Evolutionary conservation across 208 protist genomes (phyloP).

Genomic region (Plasmodiophora brassicae): DNA sequence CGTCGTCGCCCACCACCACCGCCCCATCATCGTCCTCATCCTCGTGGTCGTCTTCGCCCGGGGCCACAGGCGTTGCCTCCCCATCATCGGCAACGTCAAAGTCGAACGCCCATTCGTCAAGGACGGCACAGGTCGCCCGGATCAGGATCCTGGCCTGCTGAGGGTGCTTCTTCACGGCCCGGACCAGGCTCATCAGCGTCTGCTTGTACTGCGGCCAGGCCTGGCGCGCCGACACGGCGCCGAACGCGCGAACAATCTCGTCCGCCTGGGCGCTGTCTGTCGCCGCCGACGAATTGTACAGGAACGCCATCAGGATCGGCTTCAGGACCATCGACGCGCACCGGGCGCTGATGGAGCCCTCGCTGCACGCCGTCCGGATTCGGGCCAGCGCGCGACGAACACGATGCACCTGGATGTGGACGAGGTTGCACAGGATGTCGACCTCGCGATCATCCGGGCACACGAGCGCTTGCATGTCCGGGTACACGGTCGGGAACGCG

Average conservation of each 20-base stretch:
- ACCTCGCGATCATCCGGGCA: neutral
- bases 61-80: neutral
- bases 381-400: neutral
- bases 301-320: neutral
- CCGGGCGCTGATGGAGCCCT: neutral
- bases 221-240: neutral
- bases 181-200: neutral
- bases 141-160: neutral
- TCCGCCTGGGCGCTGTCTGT: neutral
- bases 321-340: neutral
- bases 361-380: neutral
- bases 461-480: neutral
- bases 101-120: neutral
- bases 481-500: neutral
- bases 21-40: neutral
- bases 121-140: neutral
- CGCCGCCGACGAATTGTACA: neutral
- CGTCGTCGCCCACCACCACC: neutral
- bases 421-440: neutral
- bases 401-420: neutral
- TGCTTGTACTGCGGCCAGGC: neutral
- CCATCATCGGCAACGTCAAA: neutral
- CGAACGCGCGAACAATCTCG: neutral
- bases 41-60: neutral
- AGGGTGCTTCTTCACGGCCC: neutral